Conservation (phyloP, 139 green algal species). For the Auxenochlorella pyrenoidosa region DNA sequence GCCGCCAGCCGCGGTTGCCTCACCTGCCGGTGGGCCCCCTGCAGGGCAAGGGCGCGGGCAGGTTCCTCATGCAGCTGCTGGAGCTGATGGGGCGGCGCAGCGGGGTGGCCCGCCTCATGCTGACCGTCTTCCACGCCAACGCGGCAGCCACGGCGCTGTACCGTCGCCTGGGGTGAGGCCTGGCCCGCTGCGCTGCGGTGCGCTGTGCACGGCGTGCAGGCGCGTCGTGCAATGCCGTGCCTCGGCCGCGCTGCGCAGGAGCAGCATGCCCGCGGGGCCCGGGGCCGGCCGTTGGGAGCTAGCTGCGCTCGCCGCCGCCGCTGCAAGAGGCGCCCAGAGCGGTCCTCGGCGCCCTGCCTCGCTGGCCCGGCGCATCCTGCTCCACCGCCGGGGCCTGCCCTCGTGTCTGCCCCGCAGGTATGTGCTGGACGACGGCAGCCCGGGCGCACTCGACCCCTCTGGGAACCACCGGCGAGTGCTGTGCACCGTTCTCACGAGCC, state of each 20-base stretch:
- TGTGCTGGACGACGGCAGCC: constrained; percentile 31
- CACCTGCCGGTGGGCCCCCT: neutral
- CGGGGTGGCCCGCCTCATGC: constrained; percentile 53
- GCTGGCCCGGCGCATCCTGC: no score
- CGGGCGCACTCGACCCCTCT: constrained; percentile 7
- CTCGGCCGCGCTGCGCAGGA: no score
- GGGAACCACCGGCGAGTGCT: constrained; percentile 15
- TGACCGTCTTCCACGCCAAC: constrained; percentile 63
- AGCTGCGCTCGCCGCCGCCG: no score
- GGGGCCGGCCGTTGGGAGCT: no score
- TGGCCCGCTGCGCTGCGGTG: neutral
- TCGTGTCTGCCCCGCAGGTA: constrained; percentile 12
- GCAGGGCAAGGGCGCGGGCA: constrained; percentile 55
- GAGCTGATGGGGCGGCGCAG: constrained; percentile 50
- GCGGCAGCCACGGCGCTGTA: constrained; percentile 49
- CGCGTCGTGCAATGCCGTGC: neutral
- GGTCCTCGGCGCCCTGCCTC: no score
- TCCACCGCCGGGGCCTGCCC: no score
- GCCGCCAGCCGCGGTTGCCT: neutral
- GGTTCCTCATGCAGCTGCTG: constrained; percentile 59
- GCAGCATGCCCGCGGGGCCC: no score
- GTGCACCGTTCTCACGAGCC: no score
- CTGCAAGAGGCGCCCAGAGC: no score
- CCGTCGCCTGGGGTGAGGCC: constrained; percentile 36
- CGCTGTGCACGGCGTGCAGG: neutral